Conservation (phyloP, 331 rosid species). For the Cydonia oblonga region DNA sequence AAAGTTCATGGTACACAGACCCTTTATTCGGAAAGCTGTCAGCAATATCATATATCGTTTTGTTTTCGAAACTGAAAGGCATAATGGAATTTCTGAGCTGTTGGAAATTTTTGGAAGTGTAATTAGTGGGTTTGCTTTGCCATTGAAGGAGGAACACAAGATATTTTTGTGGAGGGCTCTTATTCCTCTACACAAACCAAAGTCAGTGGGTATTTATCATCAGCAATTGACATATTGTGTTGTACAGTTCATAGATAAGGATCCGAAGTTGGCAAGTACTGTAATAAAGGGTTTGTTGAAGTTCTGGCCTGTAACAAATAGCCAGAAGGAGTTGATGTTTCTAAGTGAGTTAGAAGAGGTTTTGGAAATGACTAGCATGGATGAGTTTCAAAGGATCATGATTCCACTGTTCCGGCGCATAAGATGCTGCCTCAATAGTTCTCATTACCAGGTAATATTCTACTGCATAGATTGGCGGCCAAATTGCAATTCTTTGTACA, state of each 20-base stretch:
- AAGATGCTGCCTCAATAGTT: conserved; percentile 68
- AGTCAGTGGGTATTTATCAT: conserved; percentile 83
- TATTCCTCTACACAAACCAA: conserved; percentile 92
- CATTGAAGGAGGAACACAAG: conserved; percentile 95
- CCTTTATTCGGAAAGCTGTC: conserved; percentile 74
- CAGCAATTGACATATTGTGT: conserved; percentile 87
- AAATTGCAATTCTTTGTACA: no score
- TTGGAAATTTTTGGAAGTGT: conserved; percentile 96
- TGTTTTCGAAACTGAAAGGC: conserved; percentile 83
- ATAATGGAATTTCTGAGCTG: conserved; percentile 88
- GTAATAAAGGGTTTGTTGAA: conserved; percentile 78
- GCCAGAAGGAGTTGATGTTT: conserved; percentile 98
- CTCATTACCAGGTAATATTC: conserved; percentile 77
- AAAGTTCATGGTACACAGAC: conserved; percentile 93
- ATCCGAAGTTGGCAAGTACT: conserved; percentile 68
- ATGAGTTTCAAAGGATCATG: conserved; percentile 82
- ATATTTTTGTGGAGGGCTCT: conserved; percentile 74
- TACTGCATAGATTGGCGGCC: background rate
- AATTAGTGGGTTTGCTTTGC: conserved; percentile 90
- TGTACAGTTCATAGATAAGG: conserved; percentile 87
- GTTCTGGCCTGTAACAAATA: conserved; percentile 93
- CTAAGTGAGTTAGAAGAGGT: conserved; percentile 91
- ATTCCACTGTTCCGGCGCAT: conserved; percentile 66
- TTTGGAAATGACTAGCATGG: conserved; percentile 82
- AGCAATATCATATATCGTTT: conserved; percentile 80